Evolutionary conservation across 208 protist species (phyloP).

Genomic region (Crithidia fasciculata): DNA sequence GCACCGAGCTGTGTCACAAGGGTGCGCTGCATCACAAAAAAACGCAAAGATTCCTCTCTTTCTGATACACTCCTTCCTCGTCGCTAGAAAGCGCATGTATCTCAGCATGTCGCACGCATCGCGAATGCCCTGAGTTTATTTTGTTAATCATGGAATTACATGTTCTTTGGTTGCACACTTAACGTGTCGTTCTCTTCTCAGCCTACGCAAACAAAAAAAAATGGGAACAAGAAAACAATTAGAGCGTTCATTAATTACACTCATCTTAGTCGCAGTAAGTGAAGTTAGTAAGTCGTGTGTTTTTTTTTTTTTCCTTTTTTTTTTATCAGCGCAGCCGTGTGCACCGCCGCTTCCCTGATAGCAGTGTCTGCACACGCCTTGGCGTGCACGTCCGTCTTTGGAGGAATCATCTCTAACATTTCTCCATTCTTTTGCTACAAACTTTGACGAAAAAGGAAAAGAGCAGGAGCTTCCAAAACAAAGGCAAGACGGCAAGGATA

Average conservation of each 20-base stretch:
- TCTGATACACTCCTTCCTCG: too few species aligned
- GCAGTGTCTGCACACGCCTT: neutral
- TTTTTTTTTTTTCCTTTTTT: neutral
- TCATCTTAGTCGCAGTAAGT: constrained; percentile 24
- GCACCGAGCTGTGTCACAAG: too few species aligned
- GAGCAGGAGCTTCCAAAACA: neutral
- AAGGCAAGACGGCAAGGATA: neutral
- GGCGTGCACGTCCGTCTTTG: neutral
- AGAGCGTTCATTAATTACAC: constrained; percentile 15
- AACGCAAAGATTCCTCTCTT: too few species aligned
- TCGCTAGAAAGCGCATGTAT: too few species aligned
- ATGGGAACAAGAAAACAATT: neutral
- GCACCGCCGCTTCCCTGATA: neutral
- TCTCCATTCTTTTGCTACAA: neutral
- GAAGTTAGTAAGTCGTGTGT: neutral
- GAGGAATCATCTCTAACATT: neutral
- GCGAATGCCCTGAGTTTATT: too few species aligned
- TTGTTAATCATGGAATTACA: too few species aligned
- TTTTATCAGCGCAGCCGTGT: too few species aligned
- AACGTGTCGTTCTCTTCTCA: too few species aligned
- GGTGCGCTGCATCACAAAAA: too few species aligned
- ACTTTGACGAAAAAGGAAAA: neutral
- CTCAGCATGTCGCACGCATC: too few species aligned
- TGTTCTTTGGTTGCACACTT: too few species aligned
- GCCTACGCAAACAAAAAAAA: neutral